Percentiles rank a stretch among this genome's conserved stretches.
Evolutionary conservation across 2,329 filamentous ascomycete genomes (phyloP).

Genomic region (Hymenoscyphus fraxineus): DNA sequence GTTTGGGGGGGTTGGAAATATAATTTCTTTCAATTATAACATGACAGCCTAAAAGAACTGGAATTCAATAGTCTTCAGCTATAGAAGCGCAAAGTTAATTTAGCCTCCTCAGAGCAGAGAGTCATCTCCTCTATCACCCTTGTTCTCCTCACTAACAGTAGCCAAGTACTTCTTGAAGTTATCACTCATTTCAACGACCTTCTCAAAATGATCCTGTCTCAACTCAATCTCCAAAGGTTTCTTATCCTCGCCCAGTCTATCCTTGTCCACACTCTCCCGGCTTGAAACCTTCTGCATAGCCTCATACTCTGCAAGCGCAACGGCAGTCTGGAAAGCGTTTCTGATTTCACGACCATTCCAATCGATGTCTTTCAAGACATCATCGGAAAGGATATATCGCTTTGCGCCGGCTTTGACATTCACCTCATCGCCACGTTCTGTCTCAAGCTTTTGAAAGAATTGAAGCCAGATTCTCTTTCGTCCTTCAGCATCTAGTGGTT

Average conservation of each 20-base stretch:
- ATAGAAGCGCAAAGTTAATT: background rate
- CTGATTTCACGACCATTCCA: constrained; percentile 32
- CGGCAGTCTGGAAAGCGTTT: constrained; percentile 30
- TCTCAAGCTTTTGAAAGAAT: constrained; percentile 23
- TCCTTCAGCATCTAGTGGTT: constrained; percentile 25
- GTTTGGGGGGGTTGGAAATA: too few relatives aligned
- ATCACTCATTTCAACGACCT: constrained; percentile 24
- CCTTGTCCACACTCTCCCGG: background rate
- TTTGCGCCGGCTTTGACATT: constrained; percentile 17
- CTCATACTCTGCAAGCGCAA: constrained; percentile 27
- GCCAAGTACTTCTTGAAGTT: constrained; percentile 25
- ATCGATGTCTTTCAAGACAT: constrained; percentile 20
- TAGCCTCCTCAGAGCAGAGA: constrained; percentile 14
- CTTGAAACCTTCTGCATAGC: constrained; percentile 11
- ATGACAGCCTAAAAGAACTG: too few relatives aligned
- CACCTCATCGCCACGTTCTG: constrained; percentile 19
- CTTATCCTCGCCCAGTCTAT: background rate
- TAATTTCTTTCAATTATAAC: too few relatives aligned
- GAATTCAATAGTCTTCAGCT: too few relatives aligned
- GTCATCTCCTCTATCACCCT: constrained; percentile 24
- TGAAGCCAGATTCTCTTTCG: constrained; percentile 33
- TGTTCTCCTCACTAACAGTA: constrained; percentile 15
- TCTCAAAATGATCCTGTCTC: constrained; percentile 25
- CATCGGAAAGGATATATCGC: constrained; percentile 20
- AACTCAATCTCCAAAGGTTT: constrained; percentile 14